Evolutionary conservation across 805 yeast species (phyloP), one percentile per base, ranked within the genome.

Genomic region (Monosporozyma aquatica): DNA sequence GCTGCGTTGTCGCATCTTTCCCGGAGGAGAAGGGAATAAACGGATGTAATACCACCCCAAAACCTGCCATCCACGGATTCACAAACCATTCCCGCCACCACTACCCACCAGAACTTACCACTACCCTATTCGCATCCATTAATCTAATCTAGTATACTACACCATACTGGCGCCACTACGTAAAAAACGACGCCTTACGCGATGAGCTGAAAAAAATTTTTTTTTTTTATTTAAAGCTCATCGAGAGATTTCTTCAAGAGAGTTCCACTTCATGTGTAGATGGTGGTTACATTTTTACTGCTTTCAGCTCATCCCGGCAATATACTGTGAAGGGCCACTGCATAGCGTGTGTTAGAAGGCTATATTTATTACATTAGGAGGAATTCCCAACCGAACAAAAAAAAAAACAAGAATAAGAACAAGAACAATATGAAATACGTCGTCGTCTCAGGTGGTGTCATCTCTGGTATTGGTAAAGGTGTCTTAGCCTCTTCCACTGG

Each of bases 401-500:
- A n/a, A n/a, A n/a, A n/a, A n/a, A n/a, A n/a, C n/a, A n/a, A n/a
- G n/a, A n/a, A n/a, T n/a, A n/a, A n/a, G 7, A 32, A 8, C 2
- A 11, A 32, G 13, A 4, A 23, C 6, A 40, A 20, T 18, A 90
- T 92, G 97, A 92, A 92, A 69, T 92, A 87, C 95, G 97, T 92
- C 58, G 94, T 92, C 58, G 98, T 92, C 37, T 89, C 97, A 46
- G 98, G 98, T 65, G 98, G 98, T 76, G 99, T 92, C 56, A 92
- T 92, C 55, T 85, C 95, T 56, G 99, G 99, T 69, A 92, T 92
- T 63, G 99, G 99, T 65, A 92, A 92, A 66, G 99, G 99, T 66
- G 98, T 92, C 49, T 74, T 83, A 46, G 98, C 99, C 47, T 87
- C 97, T 27, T 87, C 97, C 47, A 92, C 97, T 26, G 99, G 99